Evolutionary conservation across 2,329 filamentous ascomycete genomes (phyloP), one percentile per base, ranked within the genome.

Genomic region (Xylaria sp.): DNA sequence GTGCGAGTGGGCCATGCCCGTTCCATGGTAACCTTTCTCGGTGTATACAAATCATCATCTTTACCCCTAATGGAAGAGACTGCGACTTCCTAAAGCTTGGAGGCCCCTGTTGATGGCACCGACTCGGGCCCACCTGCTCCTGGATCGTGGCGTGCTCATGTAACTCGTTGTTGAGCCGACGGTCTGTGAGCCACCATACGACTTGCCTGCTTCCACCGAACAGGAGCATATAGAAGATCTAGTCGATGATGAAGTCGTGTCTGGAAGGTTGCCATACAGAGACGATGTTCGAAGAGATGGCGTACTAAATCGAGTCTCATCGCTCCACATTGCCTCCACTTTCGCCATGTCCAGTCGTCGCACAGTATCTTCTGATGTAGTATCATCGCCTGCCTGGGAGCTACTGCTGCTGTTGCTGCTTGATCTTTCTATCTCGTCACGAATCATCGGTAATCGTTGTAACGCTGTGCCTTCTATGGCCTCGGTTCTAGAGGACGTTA

Each of bases 11-110:
- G 55, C 52, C 65, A 31, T 62, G 20, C 56, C 18, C 18, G 8
- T n/a, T 13, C 49, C 60, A 49, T 43, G 52, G 46, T 48, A 33
- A 43, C 51, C 18, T 36, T 43, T 36, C 41, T 23, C 15, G n/a
- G n/a, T 25, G 41, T 71, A 68, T 59, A 64, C 56, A 67, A 67
- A 62, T 67, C 70, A 62, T 67, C 70, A 69, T 70, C 59, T 66
- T 55, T 68, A 68, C 73, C 64, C 66, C 76, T 75, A 85, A 61
- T 82, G 82, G 73, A 86, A 86, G 63, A 85, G 78, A 64, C 78
- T 83, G 49, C 83, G 82, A 63, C 84, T 78, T 9, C 83, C 80
- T 66, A 82, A 80, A 20, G 80, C 78, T 72, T 82, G 76, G 31
- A 79, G 74, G 13, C 80, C 80, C 52, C 78, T 79, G 71, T 82